phyloP scores from a whole-genome alignment of 208 protist species.

The Herpetomonas tarakana region DNA sequence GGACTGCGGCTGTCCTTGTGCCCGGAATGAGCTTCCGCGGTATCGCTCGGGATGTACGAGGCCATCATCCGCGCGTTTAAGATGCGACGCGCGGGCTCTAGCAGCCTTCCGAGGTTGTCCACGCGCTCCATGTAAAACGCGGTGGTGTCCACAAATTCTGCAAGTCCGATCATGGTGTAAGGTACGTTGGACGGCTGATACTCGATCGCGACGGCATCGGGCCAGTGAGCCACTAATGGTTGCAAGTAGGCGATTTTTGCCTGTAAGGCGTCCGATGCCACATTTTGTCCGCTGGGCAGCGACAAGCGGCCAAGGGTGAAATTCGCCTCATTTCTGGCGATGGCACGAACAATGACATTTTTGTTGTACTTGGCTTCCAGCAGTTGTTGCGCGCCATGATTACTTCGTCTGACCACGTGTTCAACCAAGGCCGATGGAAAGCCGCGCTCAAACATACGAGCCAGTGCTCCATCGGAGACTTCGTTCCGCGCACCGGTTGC shows the following conservation, averaged over 20 bases:
- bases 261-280: conserved; percentile 46
- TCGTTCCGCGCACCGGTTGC: conserved; percentile 8
- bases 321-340: conserved; percentile 50
- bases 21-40: neutral
- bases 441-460: conserved; percentile 53
- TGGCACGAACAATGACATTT: conserved; percentile 30
- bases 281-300: conserved; percentile 33
- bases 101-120: conserved; percentile 31
- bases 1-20: neutral
- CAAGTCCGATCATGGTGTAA: conserved; percentile 51
- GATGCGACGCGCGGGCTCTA: conserved; percentile 30
- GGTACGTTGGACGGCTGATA: conserved; percentile 59
- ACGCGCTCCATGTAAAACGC: conserved; percentile 76
- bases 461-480: conserved; percentile 16
- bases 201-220: conserved; percentile 58
- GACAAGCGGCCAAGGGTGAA: conserved; percentile 38
- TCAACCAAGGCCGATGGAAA: conserved; percentile 64
- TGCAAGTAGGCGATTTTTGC: conserved; percentile 41
- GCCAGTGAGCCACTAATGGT: conserved; percentile 50
- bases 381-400: conserved; percentile 23
- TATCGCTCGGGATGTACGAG: conserved; percentile 19
- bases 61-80: conserved; percentile 38
- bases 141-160: conserved; percentile 72
- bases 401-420: conserved; percentile 51
- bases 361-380: conserved; percentile 58